A percentile compares a stretch with the other conserved stretches of the same genome.
phyloP scores from a whole-genome alignment of 176 grass and related monocot genomes.

The Eragrostis curvula region DNA sequence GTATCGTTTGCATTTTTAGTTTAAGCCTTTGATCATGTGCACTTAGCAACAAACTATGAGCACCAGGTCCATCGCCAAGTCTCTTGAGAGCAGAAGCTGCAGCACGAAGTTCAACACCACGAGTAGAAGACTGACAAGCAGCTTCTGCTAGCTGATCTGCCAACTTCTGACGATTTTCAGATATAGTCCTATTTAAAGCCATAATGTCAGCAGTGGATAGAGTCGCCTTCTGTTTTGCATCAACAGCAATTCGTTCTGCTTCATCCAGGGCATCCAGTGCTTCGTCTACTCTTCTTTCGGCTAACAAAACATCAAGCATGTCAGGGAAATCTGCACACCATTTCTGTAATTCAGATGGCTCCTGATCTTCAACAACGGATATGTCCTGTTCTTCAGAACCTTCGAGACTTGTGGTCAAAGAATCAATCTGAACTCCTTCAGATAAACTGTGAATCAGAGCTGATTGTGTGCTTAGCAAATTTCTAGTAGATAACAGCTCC shows the following conservation, averaged over 20 bases:
- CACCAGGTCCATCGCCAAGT: constrained; percentile 86
- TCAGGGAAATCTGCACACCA: constrained; percentile 83
- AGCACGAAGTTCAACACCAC: constrained; percentile 79
- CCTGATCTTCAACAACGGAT: constrained; percentile 60
- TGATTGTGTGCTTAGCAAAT: constrained; percentile 74
- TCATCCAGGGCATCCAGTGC: constrained; percentile 85
- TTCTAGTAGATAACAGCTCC: constrained; percentile 83
- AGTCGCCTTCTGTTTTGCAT: constrained; percentile 59
- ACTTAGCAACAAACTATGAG: constrained; percentile 80
- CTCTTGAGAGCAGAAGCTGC: constrained; percentile 90
- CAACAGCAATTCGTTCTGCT: constrained; percentile 65
- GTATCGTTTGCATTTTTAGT: constrained; percentile 81
- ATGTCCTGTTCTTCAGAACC: constrained; percentile 49
- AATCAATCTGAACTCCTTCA: constrained; percentile 84
- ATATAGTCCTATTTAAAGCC: constrained; percentile 60
- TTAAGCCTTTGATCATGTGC: constrained; percentile 93
- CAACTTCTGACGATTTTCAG: constrained; percentile 70
- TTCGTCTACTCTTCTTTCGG: constrained; percentile 87
- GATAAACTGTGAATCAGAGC: constrained; percentile 79
- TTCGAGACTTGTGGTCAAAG: constrained; percentile 48
- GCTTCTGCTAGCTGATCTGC: constrained; percentile 91
- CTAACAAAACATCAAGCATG: constrained; percentile 79
- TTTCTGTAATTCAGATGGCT: constrained; percentile 74
- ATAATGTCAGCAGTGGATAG: constrained; percentile 56
- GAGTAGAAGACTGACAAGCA: constrained; percentile 82